Evolutionary conservation across 345 rosid species (phyloP), one percentile per base, ranked within the genome.

Genomic region (Erodium maritimum): DNA sequence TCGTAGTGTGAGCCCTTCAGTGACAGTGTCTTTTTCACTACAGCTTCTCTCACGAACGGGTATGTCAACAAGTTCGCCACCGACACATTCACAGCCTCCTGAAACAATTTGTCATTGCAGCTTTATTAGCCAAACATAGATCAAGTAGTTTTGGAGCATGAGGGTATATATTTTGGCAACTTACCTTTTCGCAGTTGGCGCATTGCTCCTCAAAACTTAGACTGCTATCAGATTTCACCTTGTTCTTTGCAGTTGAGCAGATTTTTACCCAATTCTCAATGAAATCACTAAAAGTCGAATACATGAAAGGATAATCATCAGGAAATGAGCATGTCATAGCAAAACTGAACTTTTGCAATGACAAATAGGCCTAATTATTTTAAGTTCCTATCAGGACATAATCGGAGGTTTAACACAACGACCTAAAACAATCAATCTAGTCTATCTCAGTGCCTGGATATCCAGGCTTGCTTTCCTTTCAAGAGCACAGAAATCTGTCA

Each of bases 181-280:
- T 3, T 67, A 80, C 97, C 96, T 90, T 93, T 76, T 85, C 99
- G 50, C 95, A 90, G 74, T 77, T 71, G 25, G 61, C 29, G 78
- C 99, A 90, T 64, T 85, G 95, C 61, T 93, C 96, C 0, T 58
- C 85, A 2, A 79, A 85, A 61, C 65, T 73, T 58, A 78, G 52
- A 45, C 54, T 70, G 46, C 25, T 53, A 24, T 80, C 85, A 23
- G 78, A 50, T 68, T 85, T 82, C 75, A 87, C 85, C 80, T 70
- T 93, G 58, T 70, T 58, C 80, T 74, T 90, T 24, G 99, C 97
- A 0, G 87, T 42, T 24, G 88, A 62, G 61, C 99, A 80, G 50
- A 93, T 90, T 51, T 77, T 69, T 62, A 93, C 84, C 99, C 97
- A 93, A 21, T 85, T 57, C 60, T 87, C 99, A 21, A 93, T 90